Base-by-base conservation (phyloP, 2,329 filamentous ascomycete genomes). In the Diaporthe sp. region DNA sequence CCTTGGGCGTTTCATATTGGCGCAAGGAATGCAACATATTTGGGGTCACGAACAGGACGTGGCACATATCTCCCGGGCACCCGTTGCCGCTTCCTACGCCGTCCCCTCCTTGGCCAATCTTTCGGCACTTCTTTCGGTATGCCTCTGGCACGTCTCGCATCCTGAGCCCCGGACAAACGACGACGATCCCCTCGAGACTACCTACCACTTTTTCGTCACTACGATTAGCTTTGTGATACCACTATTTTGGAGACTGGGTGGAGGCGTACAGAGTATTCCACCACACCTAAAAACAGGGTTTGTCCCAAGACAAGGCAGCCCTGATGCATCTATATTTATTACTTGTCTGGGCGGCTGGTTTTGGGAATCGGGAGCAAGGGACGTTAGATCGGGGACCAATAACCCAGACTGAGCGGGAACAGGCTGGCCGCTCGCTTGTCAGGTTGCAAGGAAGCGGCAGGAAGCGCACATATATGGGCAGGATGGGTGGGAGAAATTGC, bases 41-140 rank as follows among this genome's bases (percentile, higher is more conserved):
- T 74, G 59, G 22, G 71, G 77, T 77, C 74, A 77, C 75, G 67
- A 80, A 78, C 79, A 80, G 76, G 81, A 78, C 77, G 68, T 79
- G 78, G 74, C 77, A 79, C 13, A 58, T 74, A 12, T 44, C 22
- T 31, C 78, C 78, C 78, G 79, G 79, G 73, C 74, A 75, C 79
- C 77, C 77, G 74, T 77, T 77, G 78, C 76, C 79, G 73, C 77
- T 68, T 81, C 80, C 81, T 84, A 83, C 81, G 82, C 84, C 83
- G 81, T 86, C 83, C 85, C 81, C 81, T 86, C 85, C 81, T 85
- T 85, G 75, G 79, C 76, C 71, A 79, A 55, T 77, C 79, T 79
- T 80, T 73, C 71, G 58, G 61, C 34, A 73, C 71, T 73, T 76
- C 73, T 72, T 74, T 53, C 58, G 71, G 69, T 73, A 69, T 61